Evolutionary conservation across 768 basidiomycete genomes (phyloP), one percentile per base, ranked within the genome.

Genomic region (Pisolithus microcarpus): DNA sequence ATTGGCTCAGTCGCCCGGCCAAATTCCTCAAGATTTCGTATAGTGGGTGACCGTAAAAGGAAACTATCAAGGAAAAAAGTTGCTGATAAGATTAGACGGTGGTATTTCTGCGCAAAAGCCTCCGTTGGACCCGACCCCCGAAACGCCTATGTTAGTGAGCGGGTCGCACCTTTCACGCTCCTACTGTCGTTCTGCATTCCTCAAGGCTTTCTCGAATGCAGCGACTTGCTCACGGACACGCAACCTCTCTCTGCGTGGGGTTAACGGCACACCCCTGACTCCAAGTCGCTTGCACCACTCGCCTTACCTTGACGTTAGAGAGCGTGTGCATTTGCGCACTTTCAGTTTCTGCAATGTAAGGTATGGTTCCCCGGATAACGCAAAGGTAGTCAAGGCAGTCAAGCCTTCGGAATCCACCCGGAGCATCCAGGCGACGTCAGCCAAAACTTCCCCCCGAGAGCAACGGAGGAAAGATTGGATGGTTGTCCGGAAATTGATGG

Each of bases 391-490:
- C 46, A 37, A 42, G 42, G 5, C 38, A 16, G 10, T 24, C 46
- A 56, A 50, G 48, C 46, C 19, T n/a, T 40, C 45, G 18, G 51
- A 45, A 34, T 38, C 30, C 18, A 26, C 24, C 28, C 26, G 24
- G 18, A 54, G 43, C 18, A 21, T 31, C 18, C 38, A 38, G 2
- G 54, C 56, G 52, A 54, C 42, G 19, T 18, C 52, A 7, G 50
- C 55, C 43, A 50, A 46, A 42, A 45, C 60, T 38, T 26, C 60
- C 4, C 52, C 58, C n/a, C 63, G 58, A 19, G 75, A 80, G 48
- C 82, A 94, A 65, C 74, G 90, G 43, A 72, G 71, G 58, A 84
- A 78, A 46, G 96, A 99, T 66, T 96, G 91, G 92, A 68, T 69
- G 34, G 94, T 97, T 53, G 77, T 95, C 52, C 85, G 82, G 64